These are phyloP conservation scores for Sordariomycetes sp. DNA, from an alignment of 2,329 filamentous ascomycete genomes.

Conservation along the genomic window DNA sequence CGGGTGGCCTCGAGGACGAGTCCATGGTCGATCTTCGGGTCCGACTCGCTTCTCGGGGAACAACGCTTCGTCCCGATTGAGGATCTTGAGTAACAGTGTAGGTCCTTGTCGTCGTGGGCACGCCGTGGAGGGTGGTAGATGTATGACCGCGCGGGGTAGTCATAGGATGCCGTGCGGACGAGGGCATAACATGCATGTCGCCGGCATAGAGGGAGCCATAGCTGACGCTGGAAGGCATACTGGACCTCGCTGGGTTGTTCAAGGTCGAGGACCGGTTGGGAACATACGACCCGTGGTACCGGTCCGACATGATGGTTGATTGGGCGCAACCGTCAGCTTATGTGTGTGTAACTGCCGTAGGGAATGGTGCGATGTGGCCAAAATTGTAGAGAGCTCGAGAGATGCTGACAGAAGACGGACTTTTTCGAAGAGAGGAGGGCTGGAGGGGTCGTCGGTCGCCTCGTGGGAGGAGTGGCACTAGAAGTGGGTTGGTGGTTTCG, in stretches of 20 bases:
- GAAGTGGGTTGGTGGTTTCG: too few relatives aligned
- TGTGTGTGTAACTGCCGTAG: too few relatives aligned
- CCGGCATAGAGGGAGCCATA: constrained; percentile 41
- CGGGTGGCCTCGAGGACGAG: constrained; percentile 36
- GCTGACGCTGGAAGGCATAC: constrained; percentile 40
- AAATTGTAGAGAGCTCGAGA: too few relatives aligned
- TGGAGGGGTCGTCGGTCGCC: too few relatives aligned
- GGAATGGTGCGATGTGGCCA: too few relatives aligned
- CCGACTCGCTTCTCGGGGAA: constrained; percentile 37
- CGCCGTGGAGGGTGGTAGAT: constrained; percentile 21
- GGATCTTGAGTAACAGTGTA: constrained; percentile 41
- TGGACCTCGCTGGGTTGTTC: constrained; percentile 42
- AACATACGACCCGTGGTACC: constrained; percentile 27
- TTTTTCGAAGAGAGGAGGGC: too few relatives aligned
- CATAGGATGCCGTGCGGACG: constrained; percentile 22
- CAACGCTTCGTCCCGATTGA: constrained; percentile 35
- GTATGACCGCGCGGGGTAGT: constrained; percentile 23
- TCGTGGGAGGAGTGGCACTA: too few relatives aligned
- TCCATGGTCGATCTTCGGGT: constrained; percentile 45
- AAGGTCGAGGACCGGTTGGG: constrained; percentile 33
- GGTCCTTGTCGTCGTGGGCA: constrained; percentile 36
- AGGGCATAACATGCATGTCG: constrained; percentile 45
- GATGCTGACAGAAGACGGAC: too few relatives aligned
- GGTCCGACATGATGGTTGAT: constrained; percentile 34
- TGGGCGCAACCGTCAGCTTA: too few relatives aligned